Evolutionary conservation across 192 early-diverging fungal species (phyloP).

Genomic region (Coemansia interrupta): DNA sequence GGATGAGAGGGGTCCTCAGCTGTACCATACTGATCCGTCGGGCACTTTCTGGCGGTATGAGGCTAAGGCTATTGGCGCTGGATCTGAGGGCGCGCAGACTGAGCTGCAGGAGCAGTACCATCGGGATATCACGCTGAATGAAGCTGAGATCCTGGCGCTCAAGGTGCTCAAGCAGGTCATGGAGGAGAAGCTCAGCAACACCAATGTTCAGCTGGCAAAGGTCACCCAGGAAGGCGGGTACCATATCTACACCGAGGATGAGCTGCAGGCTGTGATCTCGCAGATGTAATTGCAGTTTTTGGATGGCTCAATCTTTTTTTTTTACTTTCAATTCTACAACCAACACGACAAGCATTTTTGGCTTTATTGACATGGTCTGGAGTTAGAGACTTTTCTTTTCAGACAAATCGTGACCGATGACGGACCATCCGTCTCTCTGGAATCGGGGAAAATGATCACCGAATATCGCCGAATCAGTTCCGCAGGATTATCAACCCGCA

Average conservation of each 20-base stretch:
- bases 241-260: constrained; percentile 72
- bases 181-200: constrained; percentile 97
- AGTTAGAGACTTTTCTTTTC: too few species aligned
- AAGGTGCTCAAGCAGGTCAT: constrained; percentile 99
- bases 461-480: too few species aligned
- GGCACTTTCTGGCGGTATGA: constrained; percentile 94
- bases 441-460: too few species aligned
- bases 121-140: constrained; percentile 71
- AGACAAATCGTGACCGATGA: too few species aligned
- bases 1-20: constrained; percentile 95
- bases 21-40: constrained; percentile 98
- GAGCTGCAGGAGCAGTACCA: constrained; percentile 97
- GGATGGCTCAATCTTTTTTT: not conserved
- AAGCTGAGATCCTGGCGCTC: constrained; percentile 85
- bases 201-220: constrained; percentile 91
- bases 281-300: constrained; percentile 52
- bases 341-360: not conserved
- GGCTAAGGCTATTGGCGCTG: constrained; percentile 98
- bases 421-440: too few species aligned
- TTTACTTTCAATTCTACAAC: not conserved
- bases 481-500: too few species aligned
- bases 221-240: constrained; percentile 76
- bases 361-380: too few species aligned
- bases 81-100: constrained; percentile 97
- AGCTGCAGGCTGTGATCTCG: constrained; percentile 75